Base-by-base conservation (phyloP, 176 grass and related monocot genomes). In the Pontederia paniculata region DNA sequence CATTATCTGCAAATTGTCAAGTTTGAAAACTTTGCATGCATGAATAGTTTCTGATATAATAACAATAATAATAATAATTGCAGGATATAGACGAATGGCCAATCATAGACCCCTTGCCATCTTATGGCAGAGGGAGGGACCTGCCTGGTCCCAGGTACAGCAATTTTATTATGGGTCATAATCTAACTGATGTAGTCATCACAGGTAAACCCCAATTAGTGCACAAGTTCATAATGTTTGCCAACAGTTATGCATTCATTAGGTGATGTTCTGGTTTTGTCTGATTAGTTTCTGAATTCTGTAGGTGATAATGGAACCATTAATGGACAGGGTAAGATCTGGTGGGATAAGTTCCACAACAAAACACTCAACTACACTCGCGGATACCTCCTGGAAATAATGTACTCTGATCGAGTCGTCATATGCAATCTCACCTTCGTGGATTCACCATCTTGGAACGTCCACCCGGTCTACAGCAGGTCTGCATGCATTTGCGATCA, bases 381-480 rank as follows among this genome's bases (percentile, higher is more conserved):
- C 1, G 83, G 93, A 10, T 82, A 91, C 80, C 68, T 98, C 14
- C 52, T 98, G 2, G 93, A 98, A 61, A 48, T 88, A 15, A 59
- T 84, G 48, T 62, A 71, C 78, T 91, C 86, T 11, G 11, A 72
- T 7, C 46, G 70, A 43, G 77, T 91, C 54, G 57, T 98, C 28
- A 68, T 98, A 62, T 91, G 78, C 44, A 88, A 98, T 62, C 56
- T 91, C 50, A 88, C 83, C 42, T 88, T 98, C 52, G 50, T 80
- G n/a, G 54, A 98, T 50, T 60, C 93, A 9, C 80, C 93, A 0
- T 88, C 73, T 0, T 98, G 93, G 93, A 91, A 91, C 45, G 50
- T 98, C 17, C 93, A 98, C 62, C 93, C 83, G 0, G 85, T 88
- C 7, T 98, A 98, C 61, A 81, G 86, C 93, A 84, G 71, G 93